Percentiles rank a stretch among this genome's conserved stretches.
phyloP scores from a whole-genome alignment of 257 asterid species.

The Penstemon newberryi region DNA sequence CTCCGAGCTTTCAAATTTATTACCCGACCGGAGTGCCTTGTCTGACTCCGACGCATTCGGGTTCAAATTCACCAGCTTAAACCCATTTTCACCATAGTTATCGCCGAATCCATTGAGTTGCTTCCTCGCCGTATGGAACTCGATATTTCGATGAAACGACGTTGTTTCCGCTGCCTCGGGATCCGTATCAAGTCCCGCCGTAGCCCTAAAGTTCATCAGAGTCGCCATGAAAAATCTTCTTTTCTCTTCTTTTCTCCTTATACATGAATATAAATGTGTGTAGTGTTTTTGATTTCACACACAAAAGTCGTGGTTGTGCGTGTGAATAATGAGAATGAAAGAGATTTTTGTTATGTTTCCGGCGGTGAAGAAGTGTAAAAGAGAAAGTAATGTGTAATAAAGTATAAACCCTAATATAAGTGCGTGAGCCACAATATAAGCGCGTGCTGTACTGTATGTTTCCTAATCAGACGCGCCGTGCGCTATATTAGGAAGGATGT shows the following conservation, averaged over 20 bases:
- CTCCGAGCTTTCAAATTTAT: slow-evolving; percentile 39
- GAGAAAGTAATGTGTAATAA: slow-evolving; percentile 6
- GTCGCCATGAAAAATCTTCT: slow-evolving; percentile 20
- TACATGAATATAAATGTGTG: too few species aligned
- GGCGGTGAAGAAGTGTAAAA: neutral
- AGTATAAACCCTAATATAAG: slow-evolving; percentile 34
- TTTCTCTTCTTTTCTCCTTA: too few species aligned
- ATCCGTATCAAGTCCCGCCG: slow-evolving; percentile 30
- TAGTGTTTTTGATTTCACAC: slow-evolving; percentile 12
- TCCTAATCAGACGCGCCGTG: too few species aligned
- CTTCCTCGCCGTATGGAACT: slow-evolving; percentile 65
- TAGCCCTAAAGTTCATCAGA: slow-evolving; percentile 23
- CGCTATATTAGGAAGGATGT: too few species aligned
- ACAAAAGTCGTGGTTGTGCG: neutral
- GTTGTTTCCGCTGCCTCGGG: slow-evolving; percentile 30
- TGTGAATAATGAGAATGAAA: neutral
- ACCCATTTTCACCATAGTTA: slow-evolving; percentile 50
- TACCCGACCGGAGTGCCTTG: slow-evolving; percentile 24
- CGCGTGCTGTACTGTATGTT: too few species aligned
- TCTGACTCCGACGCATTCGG: slow-evolving; percentile 45
- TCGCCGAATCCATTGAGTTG: slow-evolving; percentile 63
- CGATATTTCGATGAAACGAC: slow-evolving; percentile 62
- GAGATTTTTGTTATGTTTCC: too few species aligned
- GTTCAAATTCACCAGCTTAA: slow-evolving; percentile 77
- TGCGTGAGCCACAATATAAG: too few species aligned